These are phyloP conservation scores for Calonectria multiphialidica DNA, from an alignment of 2,329 filamentous ascomycete genomes.

Conservation along the genomic window DNA sequence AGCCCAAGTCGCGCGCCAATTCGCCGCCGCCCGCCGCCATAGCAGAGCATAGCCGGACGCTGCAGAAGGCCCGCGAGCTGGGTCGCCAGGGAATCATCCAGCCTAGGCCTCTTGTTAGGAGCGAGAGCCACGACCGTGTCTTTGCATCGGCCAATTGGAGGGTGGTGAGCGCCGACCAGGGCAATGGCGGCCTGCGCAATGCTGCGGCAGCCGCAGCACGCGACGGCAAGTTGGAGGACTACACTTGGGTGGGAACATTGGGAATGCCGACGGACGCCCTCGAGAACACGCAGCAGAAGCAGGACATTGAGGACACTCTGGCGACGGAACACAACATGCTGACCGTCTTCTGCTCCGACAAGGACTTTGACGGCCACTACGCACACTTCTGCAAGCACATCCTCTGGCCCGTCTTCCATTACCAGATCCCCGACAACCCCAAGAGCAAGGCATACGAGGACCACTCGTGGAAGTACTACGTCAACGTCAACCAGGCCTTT, in stretches of 20 bases:
- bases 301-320: constrained; percentile 85
- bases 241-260: constrained; percentile 91
- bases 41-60: constrained; percentile 72
- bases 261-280: constrained; percentile 95
- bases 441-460: constrained; percentile 99
- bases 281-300: constrained; percentile 77
- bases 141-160: constrained; percentile 87
- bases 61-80: constrained; percentile 69
- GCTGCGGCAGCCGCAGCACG: constrained; percentile 84
- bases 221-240: constrained; percentile 76
- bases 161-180: constrained; percentile 87
- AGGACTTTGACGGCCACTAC: constrained; percentile 95
- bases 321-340: constrained; percentile 86
- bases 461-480: constrained; percentile 96
- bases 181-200: constrained; percentile 92
- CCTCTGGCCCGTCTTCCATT: constrained; percentile 97
- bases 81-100: constrained; percentile 70
- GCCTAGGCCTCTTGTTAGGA: constrained; percentile 63
- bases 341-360: constrained; percentile 88
- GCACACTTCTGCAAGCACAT: constrained; percentile 98
- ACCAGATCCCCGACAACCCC: constrained; percentile 96
- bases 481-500: constrained; percentile 92
- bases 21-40: constrained; percentile 82
- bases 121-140: constrained; percentile 75
- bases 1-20: constrained; percentile 81